Evolutionary conservation across 495 filamentous ascomycete species (phyloP), one percentile per base, ranked within the genome.

Genomic region (Bombardia bombarda): DNA sequence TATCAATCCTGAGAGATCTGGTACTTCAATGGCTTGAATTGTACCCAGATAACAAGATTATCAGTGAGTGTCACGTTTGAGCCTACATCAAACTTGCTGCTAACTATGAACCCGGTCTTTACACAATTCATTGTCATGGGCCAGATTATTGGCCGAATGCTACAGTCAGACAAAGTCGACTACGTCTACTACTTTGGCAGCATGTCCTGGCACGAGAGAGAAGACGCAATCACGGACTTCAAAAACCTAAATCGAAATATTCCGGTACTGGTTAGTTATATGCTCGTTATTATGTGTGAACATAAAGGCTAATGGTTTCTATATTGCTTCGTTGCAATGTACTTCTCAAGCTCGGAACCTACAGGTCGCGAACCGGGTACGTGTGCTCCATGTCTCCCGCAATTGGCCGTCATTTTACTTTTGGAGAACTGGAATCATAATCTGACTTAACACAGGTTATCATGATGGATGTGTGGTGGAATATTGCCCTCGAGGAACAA

Each of bases 391-490:
- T n/a, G n/a, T n/a, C n/a, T n/a, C n/a, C n/a, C n/a, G n/a, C n/a
- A n/a, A n/a, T n/a, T n/a, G n/a, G n/a, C n/a, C n/a, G n/a, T n/a
- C n/a, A n/a, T n/a, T n/a, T n/a, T n/a, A n/a, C n/a, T n/a, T n/a
- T n/a, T n/a, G n/a, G n/a, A n/a, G n/a, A n/a, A n/a, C n/a, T n/a
- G n/a, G n/a, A n/a, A n/a, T n/a, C n/a, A n/a, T n/a, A n/a, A n/a
- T n/a, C n/a, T n/a, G n/a, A n/a, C n/a, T n/a, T n/a, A n/a, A n/a
- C n/a, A n/a, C n/a, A n/a, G n/a, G n/a, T 79, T 34, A 73, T 81
- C 13, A 61, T 71, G 1, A 40, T 80, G 0, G 79, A 82, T 41
- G 63, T 72, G 0, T 82, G 77, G 77, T 84, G 75, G 75, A 82
- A 83, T 40, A 62, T 33, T 0, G 53, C 46, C 0, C 31, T 57